Evolutionary conservation across 306 rosid species (phyloP).

Genomic region (Vigna trinervia): DNA sequence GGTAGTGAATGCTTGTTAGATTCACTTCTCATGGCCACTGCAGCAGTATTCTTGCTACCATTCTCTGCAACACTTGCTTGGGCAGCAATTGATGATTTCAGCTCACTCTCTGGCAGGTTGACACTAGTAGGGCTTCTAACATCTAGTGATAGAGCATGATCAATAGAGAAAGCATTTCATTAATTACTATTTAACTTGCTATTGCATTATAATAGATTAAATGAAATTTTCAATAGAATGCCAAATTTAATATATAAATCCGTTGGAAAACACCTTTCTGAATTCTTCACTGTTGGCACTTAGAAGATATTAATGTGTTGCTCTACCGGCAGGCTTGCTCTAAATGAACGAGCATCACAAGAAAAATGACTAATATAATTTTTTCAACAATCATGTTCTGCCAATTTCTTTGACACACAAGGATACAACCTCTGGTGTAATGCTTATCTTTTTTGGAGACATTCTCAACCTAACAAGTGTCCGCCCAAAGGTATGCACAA

Average conservation of each 20-base stretch:
- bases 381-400: neutral
- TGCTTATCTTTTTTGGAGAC: neutral
- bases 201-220: neutral
- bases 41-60: constrained; percentile 22
- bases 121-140: constrained; percentile 45
- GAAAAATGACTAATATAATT: neutral
- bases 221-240: neutral
- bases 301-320: neutral
- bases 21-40: constrained; percentile 15
- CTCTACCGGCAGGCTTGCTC: neutral
- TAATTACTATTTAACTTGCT: neutral
- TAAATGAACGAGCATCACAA: neutral
- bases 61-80: neutral
- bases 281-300: neutral
- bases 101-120: constrained; percentile 37
- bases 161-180: neutral
- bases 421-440: neutral
- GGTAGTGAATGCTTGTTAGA: constrained; percentile 2
- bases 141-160: constrained; percentile 32
- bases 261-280: neutral
- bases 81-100: constrained; percentile 28
- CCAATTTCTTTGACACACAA: neutral
- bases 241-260: neutral
- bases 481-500: no score
- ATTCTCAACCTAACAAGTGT: no score